Evolutionary conservation across 345 rosid genomes (phyloP), one percentile per base, ranked within the genome.

Genomic region (Murraya koenigii): DNA sequence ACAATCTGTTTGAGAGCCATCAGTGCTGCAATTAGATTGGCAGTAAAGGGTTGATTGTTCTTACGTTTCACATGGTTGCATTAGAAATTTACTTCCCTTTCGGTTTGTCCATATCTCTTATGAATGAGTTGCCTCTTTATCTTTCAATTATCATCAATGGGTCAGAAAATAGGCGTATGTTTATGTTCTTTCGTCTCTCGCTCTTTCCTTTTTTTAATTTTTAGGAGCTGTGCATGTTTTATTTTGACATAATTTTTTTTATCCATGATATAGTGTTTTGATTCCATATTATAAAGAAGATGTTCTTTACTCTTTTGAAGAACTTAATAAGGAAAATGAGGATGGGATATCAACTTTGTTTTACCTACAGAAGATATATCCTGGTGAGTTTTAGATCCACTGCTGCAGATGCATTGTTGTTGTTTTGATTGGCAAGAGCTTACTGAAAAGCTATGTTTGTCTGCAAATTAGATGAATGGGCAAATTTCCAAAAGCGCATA

Each of bases 201-300:
- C 60, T 41, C 28, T 30, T 17, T 22, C 44, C 20, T n/a, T n/a
- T n/a, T n/a, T n/a, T n/a, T n/a, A n/a, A n/a, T n/a, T n/a, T 63
- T 30, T 65, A 65, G 49, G 41, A 64, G 25, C 23, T 78, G 71
- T 28, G 66, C 13, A 23, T 44, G 55, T 78, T 71, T 36, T 74
- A 23, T n/a, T 60, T 76, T 82, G 77, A 86, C 82, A 30, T 65
- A 23, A 23, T 74, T 66, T 47, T 61, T 76, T 25, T 86, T 47
- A 80, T 77, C 60, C 78, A 64, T 80, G 54, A 14, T 76, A 44
- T 66, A 96, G 99, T 84, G 97, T 96, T 79, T 87, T 96, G 89
- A 94, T 97, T 75, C 97, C 98, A 35, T 96, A 92, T 30, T 90
- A 89, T 88, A 87, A 84, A 73, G 99, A 94, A 84, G 91, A 85